Percentiles rank a stretch among this genome's conserved stretches.
Conservation (phyloP, 2,329 filamentous ascomycete species). For the Colletotrichum cordylinicola region DNA sequence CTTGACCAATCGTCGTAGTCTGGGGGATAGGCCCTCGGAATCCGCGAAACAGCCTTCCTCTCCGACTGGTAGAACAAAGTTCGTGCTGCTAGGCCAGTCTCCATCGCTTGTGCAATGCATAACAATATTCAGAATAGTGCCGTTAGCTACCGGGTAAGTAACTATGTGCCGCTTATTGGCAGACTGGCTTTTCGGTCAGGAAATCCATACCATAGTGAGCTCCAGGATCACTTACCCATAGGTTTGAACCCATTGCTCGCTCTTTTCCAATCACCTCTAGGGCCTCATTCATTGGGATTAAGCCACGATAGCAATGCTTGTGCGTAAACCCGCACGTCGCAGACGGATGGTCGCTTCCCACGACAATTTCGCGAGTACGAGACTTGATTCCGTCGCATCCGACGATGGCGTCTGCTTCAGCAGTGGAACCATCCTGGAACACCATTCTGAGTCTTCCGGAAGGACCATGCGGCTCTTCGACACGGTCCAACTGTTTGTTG, state of each 20-base stretch:
- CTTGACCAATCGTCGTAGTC: background rate
- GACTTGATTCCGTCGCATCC: constrained; percentile 65
- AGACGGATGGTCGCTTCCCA: constrained; percentile 45
- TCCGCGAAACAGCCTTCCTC: background rate
- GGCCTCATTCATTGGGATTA: constrained; percentile 55
- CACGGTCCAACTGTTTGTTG: constrained; percentile 31
- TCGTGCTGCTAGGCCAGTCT: constrained; percentile 31
- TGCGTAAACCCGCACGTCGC: constrained; percentile 51
- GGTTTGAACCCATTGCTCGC: constrained; percentile 41
- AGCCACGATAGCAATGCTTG: constrained; percentile 62
- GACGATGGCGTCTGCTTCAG: constrained; percentile 49
- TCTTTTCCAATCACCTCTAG: constrained; percentile 49
- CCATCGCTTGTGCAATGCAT: constrained; percentile 41
- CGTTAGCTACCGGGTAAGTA: constrained; percentile 63
- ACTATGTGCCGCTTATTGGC: constrained; percentile 60
- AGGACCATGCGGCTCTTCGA: constrained; percentile 26
- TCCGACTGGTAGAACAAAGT: constrained; percentile 24
- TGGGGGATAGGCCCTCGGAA: background rate
- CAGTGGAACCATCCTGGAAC: constrained; percentile 44
- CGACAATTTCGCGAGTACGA: constrained; percentile 51
- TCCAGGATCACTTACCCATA: constrained; percentile 58
- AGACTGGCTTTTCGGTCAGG: constrained; percentile 23
- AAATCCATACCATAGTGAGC: rapidly evolving
- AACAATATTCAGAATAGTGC: constrained; percentile 60
- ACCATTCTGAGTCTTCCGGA: constrained; percentile 27